Base-by-base conservation (phyloP, 2,329 filamentous ascomycete species). In the Fusarium drepaniforme region DNA sequence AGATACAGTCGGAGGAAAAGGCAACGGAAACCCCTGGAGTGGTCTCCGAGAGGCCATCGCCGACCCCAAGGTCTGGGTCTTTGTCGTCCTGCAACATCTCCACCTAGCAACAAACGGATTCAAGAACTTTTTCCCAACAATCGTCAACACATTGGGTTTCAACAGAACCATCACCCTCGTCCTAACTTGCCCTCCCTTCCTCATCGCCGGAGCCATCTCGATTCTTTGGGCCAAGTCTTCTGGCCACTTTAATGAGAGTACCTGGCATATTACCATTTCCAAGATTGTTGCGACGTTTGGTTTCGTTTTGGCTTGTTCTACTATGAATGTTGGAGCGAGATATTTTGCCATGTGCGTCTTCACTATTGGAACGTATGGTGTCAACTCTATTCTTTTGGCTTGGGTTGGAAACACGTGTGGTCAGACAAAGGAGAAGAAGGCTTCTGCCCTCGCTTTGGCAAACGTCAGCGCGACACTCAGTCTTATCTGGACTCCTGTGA, bases 341-440 rank as follows among this genome's bases (percentile, higher is more conserved):
- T 79, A 78, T 49, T 73, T 79, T 30, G 79, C 81, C 15, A 84
- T 84, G 67, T 79, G 83, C 35, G 81, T 85, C 2, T 84, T 85
- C 21, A 83, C 83, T 1, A 80, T 82, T 3, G 82, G 79, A 9
- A 81, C 73, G 0, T 75, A 75, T 16, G 81, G 79, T 15, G 84
- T 87, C 37, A 87, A 86, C 68, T 83, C 81, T n/a, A 82, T 87
- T 62, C 83, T 85, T 25, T 77, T 87, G 0, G 84, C 85, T 1
- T 88, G 86, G 86, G 81, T 82, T 0, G 81, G 81, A 1, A 81
- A 79, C 1, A 83, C 83, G 0, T 82, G 85, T 25, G 85, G 84
- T 1, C 86, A 87, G 71, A 86, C 85, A 0, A 84, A 84, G 13
- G 86, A 88, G 77, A 87, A 88, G 80, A 87, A 85, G 71, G 85